phyloP scores from a whole-genome alignment of 805 yeast species.

The Suhomyces sp. region DNA sequence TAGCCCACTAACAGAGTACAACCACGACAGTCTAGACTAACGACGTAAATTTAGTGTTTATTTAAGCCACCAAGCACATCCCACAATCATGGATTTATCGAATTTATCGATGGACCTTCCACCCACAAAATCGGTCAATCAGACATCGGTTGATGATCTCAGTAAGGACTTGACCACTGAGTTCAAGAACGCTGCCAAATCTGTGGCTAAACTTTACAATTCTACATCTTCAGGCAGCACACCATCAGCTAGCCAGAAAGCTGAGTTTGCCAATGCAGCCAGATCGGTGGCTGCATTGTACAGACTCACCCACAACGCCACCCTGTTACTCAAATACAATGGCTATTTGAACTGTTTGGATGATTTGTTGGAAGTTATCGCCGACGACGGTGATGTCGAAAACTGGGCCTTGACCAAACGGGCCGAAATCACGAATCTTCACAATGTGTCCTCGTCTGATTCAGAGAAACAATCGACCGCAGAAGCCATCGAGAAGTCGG shows the following conservation, averaged over 20 bases:
- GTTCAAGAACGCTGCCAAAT: constrained; percentile 68
- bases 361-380: constrained; percentile 46
- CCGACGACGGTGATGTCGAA: constrained; percentile 45
- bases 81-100: constrained; percentile 55
- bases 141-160: constrained; percentile 45
- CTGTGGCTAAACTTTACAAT: constrained; percentile 55
- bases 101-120: constrained; percentile 58
- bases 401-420: constrained; percentile 51
- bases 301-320: constrained; percentile 54
- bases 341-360: constrained; percentile 65
- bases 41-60: background rate
- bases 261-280: constrained; percentile 42
- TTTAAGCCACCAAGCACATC: background rate
- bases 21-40: background rate
- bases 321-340: constrained; percentile 43
- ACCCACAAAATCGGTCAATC: constrained; percentile 46
- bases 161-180: constrained; percentile 56
- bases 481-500: background rate
- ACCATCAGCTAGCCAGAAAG: constrained; percentile 14
- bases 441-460: constrained; percentile 1
- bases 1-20: background rate
- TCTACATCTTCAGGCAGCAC: constrained; percentile 14
- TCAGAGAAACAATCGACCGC: background rate
- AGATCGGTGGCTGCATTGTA: constrained; percentile 50
- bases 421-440: constrained; percentile 33